Base-by-base conservation (phyloP, 2,329 filamentous ascomycete species). In the Raffaelea albimanens region DNA sequence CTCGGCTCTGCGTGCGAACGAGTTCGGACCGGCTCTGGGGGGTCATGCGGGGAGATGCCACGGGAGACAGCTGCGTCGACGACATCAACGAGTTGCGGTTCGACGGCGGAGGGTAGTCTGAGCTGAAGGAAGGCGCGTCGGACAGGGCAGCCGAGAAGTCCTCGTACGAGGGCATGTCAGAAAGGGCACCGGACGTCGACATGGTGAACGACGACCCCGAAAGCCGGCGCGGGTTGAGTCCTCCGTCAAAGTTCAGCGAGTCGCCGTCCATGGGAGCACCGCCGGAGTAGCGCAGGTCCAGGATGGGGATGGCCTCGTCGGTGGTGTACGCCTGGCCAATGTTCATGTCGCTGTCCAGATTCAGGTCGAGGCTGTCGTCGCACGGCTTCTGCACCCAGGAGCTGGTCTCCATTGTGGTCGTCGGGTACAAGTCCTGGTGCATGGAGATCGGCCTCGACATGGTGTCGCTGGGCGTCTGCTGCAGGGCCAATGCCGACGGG, bases 161-260 rank as follows among this genome's bases (percentile, higher is more conserved):
- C 49, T 88, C 83, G 59, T 83, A 86, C 4, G 80, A 80, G 44
- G 80, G 73, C 61, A 85, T 78, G 56, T 87, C 83, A 5, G 81
- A 83, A 39, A 84, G 67, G 20, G 72, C 72, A 20, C 81, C 75
- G 39, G 75, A 75, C 1, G 77, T 85, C 16, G 83, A 87, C 66
- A 87, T 75, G 36, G 82, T 84, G 58, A 85, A 85, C 1, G 83
- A 86, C 2, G 83, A 86, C 43, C 82, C 82, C 19, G 83, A 86
- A 70, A 85, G 76, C 52, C 82, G 75, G 50, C 82, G 73, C 42
- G 73, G 70, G 52, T 76, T 73, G 41, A 73, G 63, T n/a, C 66
- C 67, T 46, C 71, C 66, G 38, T 80, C 76, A 51, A 75, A 70
- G 49, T 67, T 67, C 50, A 75, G 57, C 18, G 64, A 53, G 33